phyloP scores from a whole-genome alignment of 495 filamentous ascomycete species.

The Lichina pygmaea region DNA sequence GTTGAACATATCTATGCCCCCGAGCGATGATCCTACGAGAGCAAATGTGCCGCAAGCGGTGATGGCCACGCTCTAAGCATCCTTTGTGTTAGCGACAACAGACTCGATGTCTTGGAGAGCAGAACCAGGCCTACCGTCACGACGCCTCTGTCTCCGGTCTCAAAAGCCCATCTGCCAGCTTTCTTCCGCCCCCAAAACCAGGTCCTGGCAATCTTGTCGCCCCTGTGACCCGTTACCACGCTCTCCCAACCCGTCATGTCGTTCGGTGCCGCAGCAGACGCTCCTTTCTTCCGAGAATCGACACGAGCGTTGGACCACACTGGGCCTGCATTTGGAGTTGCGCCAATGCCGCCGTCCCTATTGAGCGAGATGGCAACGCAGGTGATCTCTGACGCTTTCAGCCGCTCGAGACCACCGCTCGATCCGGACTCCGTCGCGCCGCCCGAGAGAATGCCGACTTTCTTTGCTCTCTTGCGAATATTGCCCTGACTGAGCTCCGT shows the following conservation, averaged over 20 bases:
- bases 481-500: slow-evolving; percentile 77
- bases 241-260: slow-evolving; percentile 84
- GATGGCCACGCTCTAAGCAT: slow-evolving; percentile 44
- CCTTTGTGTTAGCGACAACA: background rate
- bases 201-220: slow-evolving; percentile 61
- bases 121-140: slow-evolving; percentile 26
- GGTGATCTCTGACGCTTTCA: slow-evolving; percentile 74
- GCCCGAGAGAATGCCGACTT: slow-evolving; percentile 35
- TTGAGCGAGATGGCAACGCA: slow-evolving; percentile 76
- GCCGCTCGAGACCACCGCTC: slow-evolving; percentile 34
- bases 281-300: slow-evolving; percentile 23
- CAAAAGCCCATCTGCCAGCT: slow-evolving; percentile 79
- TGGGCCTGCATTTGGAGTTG: slow-evolving; percentile 28
- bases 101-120: background rate
- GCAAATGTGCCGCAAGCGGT: slow-evolving; percentile 86
- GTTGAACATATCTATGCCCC: slow-evolving; percentile 81
- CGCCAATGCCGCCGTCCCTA: slow-evolving; percentile 75
- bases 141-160: slow-evolving; percentile 56
- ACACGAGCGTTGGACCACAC: slow-evolving; percentile 54
- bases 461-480: slow-evolving; percentile 60
- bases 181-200: slow-evolving; percentile 96
- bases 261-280: slow-evolving; percentile 24
- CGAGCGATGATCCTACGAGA: slow-evolving; percentile 59
- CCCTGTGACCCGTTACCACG: slow-evolving; percentile 75
- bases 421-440: slow-evolving; percentile 19